These are phyloP conservation scores for Lavandula angustifolia DNA, from an alignment of 257 asterid genomes.

Conservation along the genomic window DNA sequence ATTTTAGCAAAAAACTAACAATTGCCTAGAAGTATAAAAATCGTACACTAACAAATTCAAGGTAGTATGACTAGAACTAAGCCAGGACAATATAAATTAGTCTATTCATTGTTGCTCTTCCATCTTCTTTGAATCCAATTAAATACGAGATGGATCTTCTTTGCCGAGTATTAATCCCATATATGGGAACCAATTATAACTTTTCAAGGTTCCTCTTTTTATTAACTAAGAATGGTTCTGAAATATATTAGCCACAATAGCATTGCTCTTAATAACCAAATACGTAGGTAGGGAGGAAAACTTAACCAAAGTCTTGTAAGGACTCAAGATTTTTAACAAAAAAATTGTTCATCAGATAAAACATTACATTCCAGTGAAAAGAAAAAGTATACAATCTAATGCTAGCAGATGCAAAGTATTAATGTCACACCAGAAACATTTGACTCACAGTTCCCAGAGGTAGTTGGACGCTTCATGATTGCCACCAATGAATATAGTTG, in stretches of 20 bases:
- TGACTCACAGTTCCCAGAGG: constrained; percentile 82
- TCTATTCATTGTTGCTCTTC: too few species aligned
- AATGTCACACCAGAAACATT: constrained; percentile 11
- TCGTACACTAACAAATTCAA: background rate
- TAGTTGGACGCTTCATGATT: constrained; percentile 94
- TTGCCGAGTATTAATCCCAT: too few species aligned
- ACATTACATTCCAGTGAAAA: constrained; percentile 14
- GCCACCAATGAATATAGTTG: constrained; percentile 85
- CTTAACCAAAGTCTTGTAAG: background rate
- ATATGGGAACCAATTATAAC: too few species aligned
- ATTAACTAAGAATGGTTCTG: background rate
- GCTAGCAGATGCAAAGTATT: constrained; percentile 21
- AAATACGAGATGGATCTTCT: too few species aligned
- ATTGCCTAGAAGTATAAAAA: background rate
- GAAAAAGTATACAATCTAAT: constrained; percentile 15
- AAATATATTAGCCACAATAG: background rate
- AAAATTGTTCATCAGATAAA: background rate
- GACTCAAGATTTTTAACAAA: background rate
- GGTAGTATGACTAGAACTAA: background rate
- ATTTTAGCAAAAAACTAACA: background rate
- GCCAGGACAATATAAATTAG: too few species aligned
- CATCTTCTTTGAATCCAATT: too few species aligned
- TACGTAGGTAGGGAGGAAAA: background rate
- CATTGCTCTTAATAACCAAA: constrained; percentile 1
- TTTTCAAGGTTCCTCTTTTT: background rate